These are phyloP conservation scores for Cyathus striatus DNA, from an alignment of 768 basidiomycete species.

Conservation along the genomic window DNA sequence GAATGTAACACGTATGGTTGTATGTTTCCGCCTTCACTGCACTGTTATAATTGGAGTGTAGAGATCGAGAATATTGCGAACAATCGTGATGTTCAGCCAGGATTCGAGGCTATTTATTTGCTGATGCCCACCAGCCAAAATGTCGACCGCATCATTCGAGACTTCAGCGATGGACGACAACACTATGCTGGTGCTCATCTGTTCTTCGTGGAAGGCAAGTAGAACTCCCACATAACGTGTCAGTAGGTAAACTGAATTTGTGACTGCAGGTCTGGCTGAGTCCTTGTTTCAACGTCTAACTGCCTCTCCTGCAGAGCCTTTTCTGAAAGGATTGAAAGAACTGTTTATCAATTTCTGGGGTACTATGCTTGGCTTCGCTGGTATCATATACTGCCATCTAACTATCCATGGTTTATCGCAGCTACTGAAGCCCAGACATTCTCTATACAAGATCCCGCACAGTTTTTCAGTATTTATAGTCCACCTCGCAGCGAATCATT, in stretches of 20 bases:
- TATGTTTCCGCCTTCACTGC: not conserved
- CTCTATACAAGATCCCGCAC: slow-evolving; percentile 67
- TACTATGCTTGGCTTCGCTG: slow-evolving; percentile 28
- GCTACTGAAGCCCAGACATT: slow-evolving; percentile 86
- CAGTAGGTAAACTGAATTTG: slow-evolving; percentile 1
- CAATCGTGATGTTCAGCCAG: slow-evolving; percentile 75
- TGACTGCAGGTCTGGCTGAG: slow-evolving; percentile 67
- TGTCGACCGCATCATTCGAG: slow-evolving; percentile 83
- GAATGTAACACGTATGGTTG: slow-evolving; percentile 85
- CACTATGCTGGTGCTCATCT: slow-evolving; percentile 85
- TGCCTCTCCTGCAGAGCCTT: slow-evolving; percentile 69
- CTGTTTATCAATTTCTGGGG: slow-evolving; percentile 93
- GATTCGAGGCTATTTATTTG: slow-evolving; percentile 89
- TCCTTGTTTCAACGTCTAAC: slow-evolving; percentile 71
- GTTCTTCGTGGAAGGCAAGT: slow-evolving; percentile 85
- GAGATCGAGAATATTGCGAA: slow-evolving; percentile 90
- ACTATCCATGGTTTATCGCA: slow-evolving; percentile 19
- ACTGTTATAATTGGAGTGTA: slow-evolving; percentile 23
- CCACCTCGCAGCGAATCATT: slow-evolving; percentile 72
- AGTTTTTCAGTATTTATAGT: slow-evolving; percentile 88
- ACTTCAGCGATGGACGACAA: slow-evolving; percentile 55
- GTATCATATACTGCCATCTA: not conserved
- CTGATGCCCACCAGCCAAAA: slow-evolving; percentile 95
- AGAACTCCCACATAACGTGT: not conserved
- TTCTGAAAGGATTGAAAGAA: slow-evolving; percentile 76